Evolutionary conservation across 805 yeast species (phyloP).

Genomic region (Metschnikowia orientalis): DNA sequence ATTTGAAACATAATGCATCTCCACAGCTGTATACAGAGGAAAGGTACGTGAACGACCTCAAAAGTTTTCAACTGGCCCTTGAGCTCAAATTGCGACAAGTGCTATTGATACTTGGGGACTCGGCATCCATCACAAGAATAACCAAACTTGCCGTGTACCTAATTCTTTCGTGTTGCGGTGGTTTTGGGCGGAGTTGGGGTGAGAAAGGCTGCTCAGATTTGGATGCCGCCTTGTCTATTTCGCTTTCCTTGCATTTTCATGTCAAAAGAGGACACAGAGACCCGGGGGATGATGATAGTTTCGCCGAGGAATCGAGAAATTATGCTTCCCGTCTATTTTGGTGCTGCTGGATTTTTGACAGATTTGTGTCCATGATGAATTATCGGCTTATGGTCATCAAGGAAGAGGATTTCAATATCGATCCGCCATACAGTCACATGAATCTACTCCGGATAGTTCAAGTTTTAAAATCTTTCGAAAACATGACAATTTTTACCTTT

Average conservation of each 20-base stretch:
- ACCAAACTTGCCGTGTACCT: constrained; percentile 21
- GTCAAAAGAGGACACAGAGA: not conserved
- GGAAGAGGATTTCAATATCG: constrained; percentile 35
- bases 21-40: constrained; percentile 1
- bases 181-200: constrained; percentile 2
- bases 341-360: constrained; percentile 30
- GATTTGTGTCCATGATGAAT: constrained; percentile 35
- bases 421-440: constrained; percentile 24
- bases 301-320: constrained; percentile 3
- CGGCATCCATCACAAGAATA: constrained; percentile 31
- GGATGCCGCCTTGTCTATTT: constrained; percentile 1
- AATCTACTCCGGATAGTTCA: constrained; percentile 27
- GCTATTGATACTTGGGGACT: constrained; percentile 23
- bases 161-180: constrained; percentile 15
- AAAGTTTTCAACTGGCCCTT: constrained; percentile 20
- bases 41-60: constrained; percentile 12
- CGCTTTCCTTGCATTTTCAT: constrained; percentile 20
- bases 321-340: constrained; percentile 31
- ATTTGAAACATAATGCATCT: not conserved
- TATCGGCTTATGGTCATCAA: constrained; percentile 36
- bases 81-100: constrained; percentile 34
- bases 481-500: constrained; percentile 29
- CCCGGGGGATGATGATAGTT: not conserved
- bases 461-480: constrained; percentile 29
- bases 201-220: not conserved